Evolutionary conservation across 495 filamentous ascomycete species (phyloP), one percentile per base, ranked within the genome.

Genomic region (Ascodesmis nigricans): DNA sequence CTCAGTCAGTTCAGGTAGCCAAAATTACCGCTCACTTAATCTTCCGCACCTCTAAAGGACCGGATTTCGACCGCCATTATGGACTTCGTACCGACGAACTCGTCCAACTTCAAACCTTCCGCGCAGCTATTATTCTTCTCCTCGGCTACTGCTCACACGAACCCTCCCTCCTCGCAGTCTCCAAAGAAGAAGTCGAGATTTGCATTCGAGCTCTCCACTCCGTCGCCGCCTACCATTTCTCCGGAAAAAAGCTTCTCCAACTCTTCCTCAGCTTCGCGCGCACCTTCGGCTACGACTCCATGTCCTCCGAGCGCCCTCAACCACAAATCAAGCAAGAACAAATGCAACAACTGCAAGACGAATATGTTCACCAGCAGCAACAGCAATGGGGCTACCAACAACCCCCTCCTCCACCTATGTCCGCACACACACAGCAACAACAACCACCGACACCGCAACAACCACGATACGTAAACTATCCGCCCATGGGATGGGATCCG

Each of bases 231-330:
- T 42, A 33, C 13, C 43, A 44, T 17, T 32, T 30, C n/a, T 15
- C 36, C 4, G 47, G 47, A 4, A 29, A 36, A 19, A 51, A 51
- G 22, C 22, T 49, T 8, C 25, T 51, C 18, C 33, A 43, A 17
- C n/a, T 50, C 7, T 46, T 51, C 8, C 35, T 50, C 34, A 43
- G 41, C 11, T 50, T 51, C 13, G 47, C 47, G 21, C 35, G 39
- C 18, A 75, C 49, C 39, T 50, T 51, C 9, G 47, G 47, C 3
- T 50, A 49, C 15, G 43, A 45, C 28, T 15, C 28, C 28, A 6
- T 30, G 6, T 6, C 21, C 30, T 19, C 5, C 30, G 15, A 33
- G 6, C 5, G 7, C 5, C 30, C 10, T 5, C 5, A 13, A 33
- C 18, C 16, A 33, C 7, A 25, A n/a, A 25, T n/a, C n/a, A n/a